Conservation (phyloP, 805 yeast species). For the Teunomyces atbi region DNA sequence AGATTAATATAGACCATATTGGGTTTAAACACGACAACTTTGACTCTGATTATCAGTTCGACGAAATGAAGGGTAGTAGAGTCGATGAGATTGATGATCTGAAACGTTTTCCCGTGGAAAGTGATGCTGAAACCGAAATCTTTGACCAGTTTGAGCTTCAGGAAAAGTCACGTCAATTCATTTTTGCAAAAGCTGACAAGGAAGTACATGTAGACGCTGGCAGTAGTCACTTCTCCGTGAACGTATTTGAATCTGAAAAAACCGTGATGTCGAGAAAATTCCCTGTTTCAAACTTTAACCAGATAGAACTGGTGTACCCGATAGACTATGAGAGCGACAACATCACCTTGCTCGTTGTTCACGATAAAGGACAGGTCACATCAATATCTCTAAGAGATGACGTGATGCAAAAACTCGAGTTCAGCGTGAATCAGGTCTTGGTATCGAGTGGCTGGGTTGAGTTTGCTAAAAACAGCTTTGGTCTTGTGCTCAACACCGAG, state of each 20-base stretch:
- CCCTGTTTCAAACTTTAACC: neutral
- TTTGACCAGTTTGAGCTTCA: slow-evolving; percentile 15
- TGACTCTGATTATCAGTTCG: slow-evolving; percentile 5
- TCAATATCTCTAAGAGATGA: neutral
- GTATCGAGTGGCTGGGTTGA: slow-evolving; percentile 1
- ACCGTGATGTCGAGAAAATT: slow-evolving; percentile 1
- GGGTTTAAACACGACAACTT: neutral
- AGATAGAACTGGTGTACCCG: slow-evolving; percentile 3
- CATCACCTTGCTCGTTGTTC: neutral
- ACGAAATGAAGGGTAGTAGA: slow-evolving; percentile 5
- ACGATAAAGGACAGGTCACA: neutral
- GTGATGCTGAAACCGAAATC: slow-evolving; percentile 31
- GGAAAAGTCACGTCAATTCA: neutral
- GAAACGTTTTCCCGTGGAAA: slow-evolving; percentile 8
- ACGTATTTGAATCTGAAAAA: slow-evolving; percentile 1
- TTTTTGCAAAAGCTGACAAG: neutral
- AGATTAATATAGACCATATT: slow-evolving; percentile 2
- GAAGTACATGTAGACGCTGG: slow-evolving; percentile 1
- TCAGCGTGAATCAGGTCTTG: neutral
- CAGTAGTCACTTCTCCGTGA: neutral
- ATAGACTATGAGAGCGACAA: neutral
- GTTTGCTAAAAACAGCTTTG: neutral
- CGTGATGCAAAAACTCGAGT: neutral
- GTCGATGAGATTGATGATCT: slow-evolving; percentile 2
- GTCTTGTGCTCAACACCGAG: neutral